Evolutionary conservation across 164 flowering plant genomes (phyloP).

Genomic region (Dillenia suffruticosa): DNA sequence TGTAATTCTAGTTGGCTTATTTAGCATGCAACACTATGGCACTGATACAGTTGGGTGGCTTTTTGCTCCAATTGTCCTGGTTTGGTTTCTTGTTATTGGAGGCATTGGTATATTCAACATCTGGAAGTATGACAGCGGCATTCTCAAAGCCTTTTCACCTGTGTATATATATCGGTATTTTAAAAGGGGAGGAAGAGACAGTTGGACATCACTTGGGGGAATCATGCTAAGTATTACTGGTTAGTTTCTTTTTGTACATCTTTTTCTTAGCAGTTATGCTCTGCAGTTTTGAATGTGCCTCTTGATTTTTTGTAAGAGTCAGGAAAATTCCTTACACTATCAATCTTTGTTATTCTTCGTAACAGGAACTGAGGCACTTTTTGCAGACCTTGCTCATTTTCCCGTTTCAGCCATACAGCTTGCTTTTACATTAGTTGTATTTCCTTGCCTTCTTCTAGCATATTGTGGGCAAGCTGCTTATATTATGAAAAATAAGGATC

Average conservation of each 20-base stretch:
- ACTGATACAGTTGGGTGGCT: slow-evolving; percentile 95
- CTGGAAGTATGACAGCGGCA: slow-evolving; percentile 70
- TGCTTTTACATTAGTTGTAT: slow-evolving; percentile 85
- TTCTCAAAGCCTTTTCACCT: slow-evolving; percentile 87
- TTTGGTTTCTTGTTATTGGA: slow-evolving; percentile 94
- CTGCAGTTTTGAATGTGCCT: too few species aligned
- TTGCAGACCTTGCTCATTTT: slow-evolving; percentile 91
- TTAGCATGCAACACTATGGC: slow-evolving; percentile 97
- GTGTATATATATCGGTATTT: slow-evolving; percentile 71
- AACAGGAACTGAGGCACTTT: slow-evolving; percentile 97
- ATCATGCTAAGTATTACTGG: slow-evolving; percentile 97
- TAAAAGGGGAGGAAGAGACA: slow-evolving; percentile 47
- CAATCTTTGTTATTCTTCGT: slow-evolving; percentile 2
- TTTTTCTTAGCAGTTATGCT: neutral
- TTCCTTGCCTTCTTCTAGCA: slow-evolving; percentile 92
- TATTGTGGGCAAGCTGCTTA: slow-evolving; percentile 97
- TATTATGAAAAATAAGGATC: slow-evolving; percentile 55
- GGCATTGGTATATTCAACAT: slow-evolving; percentile 85
- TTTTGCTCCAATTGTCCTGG: slow-evolving; percentile 88
- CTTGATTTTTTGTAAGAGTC: too few species aligned
- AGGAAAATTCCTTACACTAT: neutral
- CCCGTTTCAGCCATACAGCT: slow-evolving; percentile 83
- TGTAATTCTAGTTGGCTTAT: slow-evolving; percentile 72
- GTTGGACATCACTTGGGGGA: slow-evolving; percentile 92
- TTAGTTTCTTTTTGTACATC: slow-evolving; percentile 12